A percentile compares a stretch with the other conserved stretches of the same genome.
Conservation (phyloP, 352 stramenopile species). For the Pythium grandisporangium region DNA sequence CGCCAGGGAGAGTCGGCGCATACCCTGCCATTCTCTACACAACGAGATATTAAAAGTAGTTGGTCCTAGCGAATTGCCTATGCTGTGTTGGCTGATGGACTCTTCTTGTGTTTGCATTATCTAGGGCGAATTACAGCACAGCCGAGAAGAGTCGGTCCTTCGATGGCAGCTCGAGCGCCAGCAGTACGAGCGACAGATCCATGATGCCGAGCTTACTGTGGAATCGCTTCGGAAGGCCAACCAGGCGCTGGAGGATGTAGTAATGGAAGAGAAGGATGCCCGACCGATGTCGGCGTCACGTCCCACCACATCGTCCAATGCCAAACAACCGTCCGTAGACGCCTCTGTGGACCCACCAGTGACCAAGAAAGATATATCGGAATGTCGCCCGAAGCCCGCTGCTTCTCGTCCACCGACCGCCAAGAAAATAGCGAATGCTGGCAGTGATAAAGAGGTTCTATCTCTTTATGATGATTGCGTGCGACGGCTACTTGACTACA, state of each 20-base stretch:
- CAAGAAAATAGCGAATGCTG: background rate
- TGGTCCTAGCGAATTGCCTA: no score
- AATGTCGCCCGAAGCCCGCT: conserved; percentile 2
- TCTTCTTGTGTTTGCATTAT: conserved; percentile 1
- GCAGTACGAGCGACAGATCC: conserved; percentile 54
- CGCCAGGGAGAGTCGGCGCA: no score
- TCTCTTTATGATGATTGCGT: conserved; percentile 43
- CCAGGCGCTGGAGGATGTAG: conserved; percentile 41
- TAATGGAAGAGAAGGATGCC: conserved; percentile 27
- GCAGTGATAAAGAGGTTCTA: background rate
- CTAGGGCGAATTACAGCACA: conserved; percentile 52
- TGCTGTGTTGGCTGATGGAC: background rate
- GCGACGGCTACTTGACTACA: conserved; percentile 45
- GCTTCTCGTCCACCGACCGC: background rate
- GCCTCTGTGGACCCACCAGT: no score
- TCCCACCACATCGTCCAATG: no score
- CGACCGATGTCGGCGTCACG: background rate
- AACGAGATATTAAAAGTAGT: no score
- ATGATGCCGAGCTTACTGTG: conserved; percentile 50
- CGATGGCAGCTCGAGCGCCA: conserved; percentile 64
- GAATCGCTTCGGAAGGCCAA: conserved; percentile 47
- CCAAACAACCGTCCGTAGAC: no score
- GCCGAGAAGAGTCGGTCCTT: conserved; percentile 45
- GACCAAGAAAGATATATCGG: conserved; percentile 6
- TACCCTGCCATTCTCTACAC: no score